Evolutionary conservation across 2,329 filamentous ascomycete genomes (phyloP).

Genomic region (Colletotrichum chrysophilum): DNA sequence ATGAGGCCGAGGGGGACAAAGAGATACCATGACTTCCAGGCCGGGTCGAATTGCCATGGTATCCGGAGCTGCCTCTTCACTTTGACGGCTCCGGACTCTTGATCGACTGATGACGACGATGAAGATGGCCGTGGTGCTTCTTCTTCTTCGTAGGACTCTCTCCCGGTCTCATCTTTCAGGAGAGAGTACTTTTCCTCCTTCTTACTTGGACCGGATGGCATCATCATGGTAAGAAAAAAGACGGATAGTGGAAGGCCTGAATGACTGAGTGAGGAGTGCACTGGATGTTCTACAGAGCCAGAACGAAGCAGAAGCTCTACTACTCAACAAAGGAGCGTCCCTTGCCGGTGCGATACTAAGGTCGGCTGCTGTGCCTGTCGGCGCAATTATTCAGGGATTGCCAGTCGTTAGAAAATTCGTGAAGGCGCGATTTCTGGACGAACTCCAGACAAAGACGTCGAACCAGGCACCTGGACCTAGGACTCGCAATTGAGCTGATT

Average conservation of each 20-base stretch:
- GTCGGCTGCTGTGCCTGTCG: not conserved
- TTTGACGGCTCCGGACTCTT: not conserved
- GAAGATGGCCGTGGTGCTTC: not conserved
- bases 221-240: not conserved
- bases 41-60: not conserved
- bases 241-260: not conserved
- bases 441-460: not conserved
- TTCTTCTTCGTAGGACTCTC: not conserved
- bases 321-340: not conserved
- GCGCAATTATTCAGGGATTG: not conserved
- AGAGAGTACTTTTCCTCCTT: not conserved
- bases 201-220: not conserved
- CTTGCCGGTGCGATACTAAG: not conserved
- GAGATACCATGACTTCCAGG: conserved; percentile 10
- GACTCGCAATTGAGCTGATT: not conserved
- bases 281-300: not conserved
- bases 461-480: not conserved
- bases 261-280: not conserved
- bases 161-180: not conserved
- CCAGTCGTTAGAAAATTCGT: not conserved
- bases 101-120: not conserved
- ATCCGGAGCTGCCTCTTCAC: not conserved
- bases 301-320: not conserved
- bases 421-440: not conserved
- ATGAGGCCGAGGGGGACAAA: not conserved